Evolutionary conservation across 129 eudicot species (phyloP), one percentile per base, ranked within the genome.

Genomic region (Escallonia rubra): DNA sequence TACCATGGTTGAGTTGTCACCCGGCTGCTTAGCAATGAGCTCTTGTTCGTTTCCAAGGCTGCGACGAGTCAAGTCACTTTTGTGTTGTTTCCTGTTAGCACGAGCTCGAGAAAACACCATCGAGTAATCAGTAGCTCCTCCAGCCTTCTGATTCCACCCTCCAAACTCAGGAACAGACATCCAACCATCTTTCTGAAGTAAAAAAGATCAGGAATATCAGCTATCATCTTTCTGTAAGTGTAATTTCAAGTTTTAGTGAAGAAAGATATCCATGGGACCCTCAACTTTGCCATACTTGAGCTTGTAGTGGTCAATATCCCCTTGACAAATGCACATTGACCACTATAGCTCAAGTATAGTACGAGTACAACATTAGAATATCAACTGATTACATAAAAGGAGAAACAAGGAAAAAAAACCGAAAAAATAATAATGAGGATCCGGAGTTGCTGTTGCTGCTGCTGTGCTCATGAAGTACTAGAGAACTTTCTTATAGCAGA

Each of bases 161-260:
- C 86, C 86, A 44, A 81, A 81, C 71, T 81, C 70, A 50, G 86
- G 86, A 23, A 81, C 79, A 2, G 86, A 49, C 63, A 12, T 69
- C 76, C 71, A 13, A 46, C 43, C 79, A 9, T 41, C 16, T n/a
- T 55, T 56, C 72, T 73, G 72, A 3, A 41, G 10, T 4, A 10
- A 49, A 10, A 64, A 38, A 23, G 34, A 23, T 23, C 1, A 23
- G 34, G 34, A 23, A 23, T 23, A 23, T 23, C 34, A 23, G 34
- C 15, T 47, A 5, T 23, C 23, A 12, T 15, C 13, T 1, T 16
- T 41, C n/a, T 11, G 0, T 14, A 43, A 3, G 16, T 50, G 12
- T 5, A 46, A 8, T 57, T 43, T 43, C 10, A 2, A 7, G 8
- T 3, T 11, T 6, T 59, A 45, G 53, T 63, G 8, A 15, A 4